These are phyloP conservation scores for Corymbia citriodora DNA, from an alignment of 441 rosid genomes.

Conservation along the genomic window DNA sequence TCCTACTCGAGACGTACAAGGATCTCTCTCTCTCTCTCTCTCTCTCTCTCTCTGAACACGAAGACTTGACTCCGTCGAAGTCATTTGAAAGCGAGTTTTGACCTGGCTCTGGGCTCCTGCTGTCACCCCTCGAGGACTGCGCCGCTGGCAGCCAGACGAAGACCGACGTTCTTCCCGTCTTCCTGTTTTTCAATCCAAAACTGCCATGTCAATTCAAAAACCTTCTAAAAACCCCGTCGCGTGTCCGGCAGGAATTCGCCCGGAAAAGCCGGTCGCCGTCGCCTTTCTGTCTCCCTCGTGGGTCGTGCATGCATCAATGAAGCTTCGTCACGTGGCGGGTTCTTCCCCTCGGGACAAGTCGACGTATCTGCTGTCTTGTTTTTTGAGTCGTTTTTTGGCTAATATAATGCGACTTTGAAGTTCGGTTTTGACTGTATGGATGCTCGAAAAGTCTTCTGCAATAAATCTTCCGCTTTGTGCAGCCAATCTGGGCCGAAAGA, in stretches of 20 bases:
- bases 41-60: background rate
- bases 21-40: background rate
- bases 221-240: background rate
- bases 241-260: background rate
- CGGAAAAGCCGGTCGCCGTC: background rate
- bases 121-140: background rate
- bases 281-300: background rate
- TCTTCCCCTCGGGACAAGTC: background rate
- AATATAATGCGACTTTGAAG: background rate
- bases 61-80: background rate
- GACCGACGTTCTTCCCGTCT: background rate
- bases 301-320: background rate
- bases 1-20: background rate
- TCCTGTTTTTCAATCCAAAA: background rate
- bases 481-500: constrained; percentile 57
- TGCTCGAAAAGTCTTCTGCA: background rate
- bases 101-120: background rate
- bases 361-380: background rate
- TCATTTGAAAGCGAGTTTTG: background rate
- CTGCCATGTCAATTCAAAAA: background rate
- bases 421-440: background rate
- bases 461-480: background rate
- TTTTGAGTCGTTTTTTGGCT: background rate
- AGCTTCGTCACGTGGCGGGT: background rate
- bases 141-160: background rate